These are phyloP conservation scores for Cordia subcordata DNA, from an alignment of 257 asterid species.

Conservation along the genomic window DNA sequence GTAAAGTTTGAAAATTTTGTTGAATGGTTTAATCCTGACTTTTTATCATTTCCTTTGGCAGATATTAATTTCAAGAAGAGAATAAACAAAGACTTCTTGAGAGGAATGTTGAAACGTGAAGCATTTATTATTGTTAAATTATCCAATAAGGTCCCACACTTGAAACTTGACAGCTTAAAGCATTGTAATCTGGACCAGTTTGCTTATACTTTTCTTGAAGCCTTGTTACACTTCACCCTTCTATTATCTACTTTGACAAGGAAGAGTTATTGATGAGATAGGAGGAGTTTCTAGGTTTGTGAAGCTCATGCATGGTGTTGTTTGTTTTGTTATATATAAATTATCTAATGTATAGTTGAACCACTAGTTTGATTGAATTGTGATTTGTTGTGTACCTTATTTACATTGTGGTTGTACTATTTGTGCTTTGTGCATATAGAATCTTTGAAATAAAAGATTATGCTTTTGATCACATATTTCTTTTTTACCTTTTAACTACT, in stretches of 20 bases:
- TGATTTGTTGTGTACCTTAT: too few species aligned
- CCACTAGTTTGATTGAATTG: too few species aligned
- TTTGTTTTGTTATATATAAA: background rate
- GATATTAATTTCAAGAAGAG: conserved; percentile 2
- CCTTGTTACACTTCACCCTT: conserved; percentile 9
- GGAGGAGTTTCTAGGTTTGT: background rate
- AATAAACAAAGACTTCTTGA: conserved; percentile 15
- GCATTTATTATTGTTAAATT: background rate
- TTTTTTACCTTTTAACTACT: too few species aligned
- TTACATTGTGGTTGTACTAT: too few species aligned
- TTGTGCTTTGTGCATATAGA: too few species aligned
- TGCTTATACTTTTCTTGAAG: conserved; percentile 21
- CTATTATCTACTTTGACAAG: conserved; percentile 1
- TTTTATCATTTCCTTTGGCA: background rate
- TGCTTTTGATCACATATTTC: too few species aligned
- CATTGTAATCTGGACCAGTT: conserved; percentile 4
- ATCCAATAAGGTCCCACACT: conserved; percentile 14
- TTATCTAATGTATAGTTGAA: background rate
- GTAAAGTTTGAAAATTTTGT: too few species aligned
- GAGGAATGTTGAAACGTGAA: conserved; percentile 2
- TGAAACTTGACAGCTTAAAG: background rate
- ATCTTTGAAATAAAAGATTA: too few species aligned
- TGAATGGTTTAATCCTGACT: background rate
- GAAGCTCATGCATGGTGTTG: background rate
- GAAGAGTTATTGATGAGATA: background rate